Percentiles rank a stretch among this genome's conserved stretches.
Evolutionary conservation across 306 rosid genomes (phyloP).

Genomic region (Glycine latifolia): DNA sequence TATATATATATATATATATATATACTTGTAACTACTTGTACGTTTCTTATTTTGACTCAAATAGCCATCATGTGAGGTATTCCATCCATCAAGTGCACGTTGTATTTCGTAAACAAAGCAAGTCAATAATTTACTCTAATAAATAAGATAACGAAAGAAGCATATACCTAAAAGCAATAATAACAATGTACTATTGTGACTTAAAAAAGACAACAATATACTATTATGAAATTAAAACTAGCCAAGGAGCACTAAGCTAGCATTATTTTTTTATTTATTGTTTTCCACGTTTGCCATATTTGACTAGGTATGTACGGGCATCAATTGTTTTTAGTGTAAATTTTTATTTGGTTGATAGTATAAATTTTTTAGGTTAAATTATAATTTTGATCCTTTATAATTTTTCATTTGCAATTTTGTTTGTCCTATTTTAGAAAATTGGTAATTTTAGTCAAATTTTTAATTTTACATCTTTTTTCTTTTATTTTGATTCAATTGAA

Average conservation of each 20-base stretch:
- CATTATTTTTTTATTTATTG: not conserved
- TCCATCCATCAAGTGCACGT: slow-evolving; percentile 15
- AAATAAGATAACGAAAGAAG: not conserved
- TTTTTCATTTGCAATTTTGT: too few species aligned
- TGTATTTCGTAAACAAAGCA: not conserved
- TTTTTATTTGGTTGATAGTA: too few species aligned
- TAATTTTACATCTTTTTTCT: too few species aligned
- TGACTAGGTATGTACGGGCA: slow-evolving; percentile 2
- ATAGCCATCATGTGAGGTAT: not conserved
- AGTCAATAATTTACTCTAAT: slow-evolving; percentile 3
- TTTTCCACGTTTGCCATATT: slow-evolving; percentile 1
- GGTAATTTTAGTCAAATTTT: too few species aligned
- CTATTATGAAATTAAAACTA: slow-evolving; percentile 3
- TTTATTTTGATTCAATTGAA: too few species aligned
- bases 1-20: too few species aligned
- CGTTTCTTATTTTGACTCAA: not conserved
- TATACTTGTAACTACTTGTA: not conserved
- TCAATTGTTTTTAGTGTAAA: too few species aligned
- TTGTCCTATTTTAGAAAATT: too few species aligned
- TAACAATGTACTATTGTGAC: not conserved
- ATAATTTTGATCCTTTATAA: too few species aligned
- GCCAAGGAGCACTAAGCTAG: too few species aligned
- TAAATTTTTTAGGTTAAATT: too few species aligned
- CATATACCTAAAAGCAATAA: not conserved
- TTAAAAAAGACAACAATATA: not conserved